Percentiles rank a stretch among this genome's conserved stretches.
Evolutionary conservation across 2,329 filamentous ascomycete genomes (phyloP).

Genomic region (Parastagonospora nodorum): DNA sequence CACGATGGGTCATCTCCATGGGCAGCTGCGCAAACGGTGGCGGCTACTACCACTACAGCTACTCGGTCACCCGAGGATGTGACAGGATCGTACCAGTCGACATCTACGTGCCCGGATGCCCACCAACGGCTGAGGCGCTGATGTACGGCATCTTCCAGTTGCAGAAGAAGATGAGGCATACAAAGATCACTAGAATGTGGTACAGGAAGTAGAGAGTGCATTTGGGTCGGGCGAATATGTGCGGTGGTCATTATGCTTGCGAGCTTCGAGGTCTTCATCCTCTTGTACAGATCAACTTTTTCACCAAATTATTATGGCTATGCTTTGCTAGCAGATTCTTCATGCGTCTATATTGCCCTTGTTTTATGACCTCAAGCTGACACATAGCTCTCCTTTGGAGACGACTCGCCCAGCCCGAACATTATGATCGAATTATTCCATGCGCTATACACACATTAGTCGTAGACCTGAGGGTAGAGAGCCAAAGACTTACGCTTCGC

Average conservation of each 20-base stretch:
- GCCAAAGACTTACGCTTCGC: constrained; percentile 66
- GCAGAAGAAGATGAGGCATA: constrained; percentile 75
- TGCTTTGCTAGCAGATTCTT: background rate
- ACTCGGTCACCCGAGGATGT: constrained; percentile 76
- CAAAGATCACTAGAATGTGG: constrained; percentile 62
- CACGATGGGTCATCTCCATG: constrained; percentile 86
- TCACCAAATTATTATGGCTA: background rate
- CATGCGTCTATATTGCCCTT: background rate
- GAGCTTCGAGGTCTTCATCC: constrained; percentile 20
- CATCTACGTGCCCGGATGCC: constrained; percentile 79
- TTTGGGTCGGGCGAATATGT: constrained; percentile 12
- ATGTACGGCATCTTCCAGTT: constrained; percentile 73
- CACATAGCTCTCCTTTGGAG: constrained; percentile 3
- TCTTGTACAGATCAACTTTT: constrained; percentile 27
- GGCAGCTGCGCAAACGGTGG: constrained; percentile 84
- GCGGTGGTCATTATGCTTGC: constrained; percentile 24
- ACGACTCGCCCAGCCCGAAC: constrained; percentile 44
- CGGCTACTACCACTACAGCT: constrained; percentile 87
- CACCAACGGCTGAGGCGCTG: constrained; percentile 60
- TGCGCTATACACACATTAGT: constrained; percentile 28
- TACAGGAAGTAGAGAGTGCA: constrained; percentile 55
- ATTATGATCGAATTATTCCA: constrained; percentile 48
- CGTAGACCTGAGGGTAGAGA: background rate
- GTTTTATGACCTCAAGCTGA: background rate
- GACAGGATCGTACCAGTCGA: constrained; percentile 84